A percentile compares a stretch with the other conserved stretches of the same genome.
Conservation (phyloP, 352 stramenopile species). For the Phytophthora cactorum region DNA sequence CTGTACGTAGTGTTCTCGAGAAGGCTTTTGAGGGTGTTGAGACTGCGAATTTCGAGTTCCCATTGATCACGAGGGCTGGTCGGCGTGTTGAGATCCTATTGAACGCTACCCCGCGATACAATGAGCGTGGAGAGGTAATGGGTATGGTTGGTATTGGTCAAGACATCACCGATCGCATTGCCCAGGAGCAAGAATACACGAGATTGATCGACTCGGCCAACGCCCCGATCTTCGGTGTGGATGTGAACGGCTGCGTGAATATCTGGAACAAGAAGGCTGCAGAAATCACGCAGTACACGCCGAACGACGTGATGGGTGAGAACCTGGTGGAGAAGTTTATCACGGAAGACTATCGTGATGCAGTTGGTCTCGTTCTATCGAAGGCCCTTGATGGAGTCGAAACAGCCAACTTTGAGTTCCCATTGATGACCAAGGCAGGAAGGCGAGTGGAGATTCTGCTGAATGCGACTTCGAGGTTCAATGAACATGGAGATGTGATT, state of each 20-base stretch:
- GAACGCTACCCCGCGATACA: slow-evolving; percentile 52
- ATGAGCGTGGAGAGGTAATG: slow-evolving; percentile 60
- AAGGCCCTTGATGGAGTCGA: slow-evolving; percentile 17
- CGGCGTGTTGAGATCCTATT: slow-evolving; percentile 44
- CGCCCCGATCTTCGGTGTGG: slow-evolving; percentile 70
- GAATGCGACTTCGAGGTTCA: slow-evolving; percentile 21
- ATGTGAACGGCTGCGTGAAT: slow-evolving; percentile 73
- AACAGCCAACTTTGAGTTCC: slow-evolving; percentile 33
- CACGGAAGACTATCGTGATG: slow-evolving; percentile 29
- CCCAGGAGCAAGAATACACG: slow-evolving; percentile 83
- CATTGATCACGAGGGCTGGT: slow-evolving; percentile 45
- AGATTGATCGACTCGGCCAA: slow-evolving; percentile 67
- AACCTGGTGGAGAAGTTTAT: slow-evolving; percentile 43
- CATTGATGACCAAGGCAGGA: slow-evolving; percentile 23
- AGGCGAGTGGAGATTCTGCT: slow-evolving; percentile 22
- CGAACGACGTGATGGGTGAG: slow-evolving; percentile 41
- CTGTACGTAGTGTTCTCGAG: slow-evolving; percentile 22
- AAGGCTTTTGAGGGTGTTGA: slow-evolving; percentile 36
- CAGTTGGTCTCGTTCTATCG: slow-evolving; percentile 23
- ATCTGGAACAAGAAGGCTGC: slow-evolving; percentile 71
- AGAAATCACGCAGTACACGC: slow-evolving; percentile 67
- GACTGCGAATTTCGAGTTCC: slow-evolving; percentile 42
- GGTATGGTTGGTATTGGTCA: slow-evolving; percentile 73
- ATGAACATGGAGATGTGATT: slow-evolving; percentile 21
- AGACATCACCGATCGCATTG: slow-evolving; percentile 78